Conservation (phyloP, 2,329 filamentous ascomycete genomes). For the Aspergillus neoniger region DNA sequence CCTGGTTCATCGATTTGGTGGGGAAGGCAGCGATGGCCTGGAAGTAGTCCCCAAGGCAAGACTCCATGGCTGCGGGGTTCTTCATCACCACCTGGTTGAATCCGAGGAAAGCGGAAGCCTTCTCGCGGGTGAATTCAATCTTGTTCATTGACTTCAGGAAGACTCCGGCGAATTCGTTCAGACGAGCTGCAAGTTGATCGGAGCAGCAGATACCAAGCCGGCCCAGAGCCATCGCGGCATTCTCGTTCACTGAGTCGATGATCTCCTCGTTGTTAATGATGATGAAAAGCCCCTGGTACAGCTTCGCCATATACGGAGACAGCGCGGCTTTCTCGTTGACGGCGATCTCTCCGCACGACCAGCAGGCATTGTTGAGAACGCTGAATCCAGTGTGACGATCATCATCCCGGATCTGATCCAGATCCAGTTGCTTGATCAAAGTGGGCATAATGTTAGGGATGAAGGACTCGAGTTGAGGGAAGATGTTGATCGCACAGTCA, state of each 20-base stretch:
- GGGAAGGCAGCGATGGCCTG: constrained; percentile 74
- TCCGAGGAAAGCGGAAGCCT: constrained; percentile 87
- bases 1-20: constrained; percentile 62
- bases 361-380: constrained; percentile 97
- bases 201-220: constrained; percentile 79
- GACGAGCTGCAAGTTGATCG: constrained; percentile 73
- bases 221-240: constrained; percentile 89
- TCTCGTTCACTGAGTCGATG: constrained; percentile 84
- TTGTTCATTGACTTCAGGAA: constrained; percentile 82
- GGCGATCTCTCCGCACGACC: constrained; percentile 91
- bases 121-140: constrained; percentile 87
- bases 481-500: constrained; percentile 92
- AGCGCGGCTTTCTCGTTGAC: constrained; percentile 73
- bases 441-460: constrained; percentile 73
- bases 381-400: constrained; percentile 83
- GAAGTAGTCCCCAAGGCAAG: constrained; percentile 79
- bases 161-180: constrained; percentile 76
- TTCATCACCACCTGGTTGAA: constrained; percentile 81
- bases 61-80: constrained; percentile 92
- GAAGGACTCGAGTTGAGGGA: constrained; percentile 73
- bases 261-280: constrained; percentile 86
- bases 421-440: constrained; percentile 82
- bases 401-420: constrained; percentile 74
- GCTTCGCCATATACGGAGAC: constrained; percentile 72
- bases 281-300: constrained; percentile 74